Conservation (phyloP, 176 grass and related monocot genomes). For the Aegilops umbellulata region DNA sequence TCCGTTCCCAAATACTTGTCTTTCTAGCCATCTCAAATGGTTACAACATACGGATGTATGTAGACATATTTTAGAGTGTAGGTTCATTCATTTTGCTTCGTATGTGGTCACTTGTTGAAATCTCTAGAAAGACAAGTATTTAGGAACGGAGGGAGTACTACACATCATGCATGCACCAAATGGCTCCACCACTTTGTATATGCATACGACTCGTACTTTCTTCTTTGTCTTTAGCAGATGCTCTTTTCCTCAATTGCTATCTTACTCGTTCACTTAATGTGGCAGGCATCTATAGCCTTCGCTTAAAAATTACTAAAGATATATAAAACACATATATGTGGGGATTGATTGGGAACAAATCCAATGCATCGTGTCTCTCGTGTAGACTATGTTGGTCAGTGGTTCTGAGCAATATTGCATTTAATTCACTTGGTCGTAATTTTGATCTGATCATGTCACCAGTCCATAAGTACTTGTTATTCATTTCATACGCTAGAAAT, state of each 20-base stretch:
- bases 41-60: too few species aligned
- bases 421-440: neutral
- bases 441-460: neutral
- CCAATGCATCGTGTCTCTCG: neutral
- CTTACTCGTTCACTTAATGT: conserved; percentile 32
- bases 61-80: too few species aligned
- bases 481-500: neutral
- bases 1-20: too few species aligned
- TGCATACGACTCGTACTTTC: conserved; percentile 32
- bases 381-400: neutral
- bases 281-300: conserved; percentile 21
- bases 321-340: neutral
- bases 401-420: neutral
- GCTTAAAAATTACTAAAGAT: neutral
- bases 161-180: conserved; percentile 35
- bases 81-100: too few species aligned
- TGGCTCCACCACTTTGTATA: conserved; percentile 32
- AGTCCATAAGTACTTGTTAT: neutral
- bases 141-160: too few species aligned
- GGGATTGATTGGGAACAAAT: neutral
- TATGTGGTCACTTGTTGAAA: too few species aligned
- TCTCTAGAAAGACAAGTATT: too few species aligned
- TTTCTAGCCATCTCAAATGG: too few species aligned
- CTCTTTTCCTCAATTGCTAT: conserved; percentile 28
- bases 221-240: conserved; percentile 43